A percentile compares a stretch with the other conserved stretches of the same genome.
Evolutionary conservation across 2,329 filamentous ascomycete genomes (phyloP).

Genomic region (Exophiala bonariae): DNA sequence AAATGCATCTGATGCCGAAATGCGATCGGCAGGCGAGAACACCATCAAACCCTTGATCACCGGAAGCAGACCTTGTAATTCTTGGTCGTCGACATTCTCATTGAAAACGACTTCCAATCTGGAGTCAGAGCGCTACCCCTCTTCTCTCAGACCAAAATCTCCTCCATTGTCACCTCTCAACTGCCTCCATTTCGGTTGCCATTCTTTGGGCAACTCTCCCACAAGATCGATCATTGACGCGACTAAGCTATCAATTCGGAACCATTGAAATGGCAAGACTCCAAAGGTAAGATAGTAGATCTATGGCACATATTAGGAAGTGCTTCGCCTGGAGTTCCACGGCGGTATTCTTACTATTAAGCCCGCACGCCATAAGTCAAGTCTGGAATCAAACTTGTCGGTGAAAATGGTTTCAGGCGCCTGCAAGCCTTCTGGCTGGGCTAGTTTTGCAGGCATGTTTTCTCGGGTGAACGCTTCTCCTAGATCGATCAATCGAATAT

Average conservation of each 20-base stretch:
- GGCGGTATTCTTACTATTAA: conserved; percentile 12
- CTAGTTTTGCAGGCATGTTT: conserved; percentile 19
- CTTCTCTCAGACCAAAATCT: neutral
- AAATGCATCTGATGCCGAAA: conserved; percentile 7
- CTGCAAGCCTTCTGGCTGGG: conserved; percentile 23
- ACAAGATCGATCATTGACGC: conserved; percentile 12
- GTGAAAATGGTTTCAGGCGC: conserved; percentile 31
- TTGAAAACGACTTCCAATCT: neutral
- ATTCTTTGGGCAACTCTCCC: conserved; percentile 10
- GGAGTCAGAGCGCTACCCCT: neutral
- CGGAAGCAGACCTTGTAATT: conserved; percentile 1
- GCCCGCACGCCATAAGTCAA: conserved; percentile 29
- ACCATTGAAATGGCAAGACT: conserved; percentile 7
- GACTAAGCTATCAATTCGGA: conserved; percentile 9
- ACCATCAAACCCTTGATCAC: conserved; percentile 1
- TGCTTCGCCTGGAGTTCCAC: neutral
- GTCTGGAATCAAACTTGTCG: conserved; percentile 25
- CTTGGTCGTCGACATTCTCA: neutral
- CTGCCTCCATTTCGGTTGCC: conserved; percentile 8
- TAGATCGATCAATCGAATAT: conserved; percentile 31
- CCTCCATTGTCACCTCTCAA: conserved; percentile 1
- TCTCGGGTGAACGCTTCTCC: conserved; percentile 20
- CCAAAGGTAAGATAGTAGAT: conserved; percentile 15
- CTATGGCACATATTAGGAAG: conserved; percentile 8
- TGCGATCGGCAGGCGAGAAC: conserved; percentile 2